These are phyloP conservation scores for Botrytis sinoallii DNA, from an alignment of 2,329 filamentous ascomycete genomes.

Conservation along the genomic window DNA sequence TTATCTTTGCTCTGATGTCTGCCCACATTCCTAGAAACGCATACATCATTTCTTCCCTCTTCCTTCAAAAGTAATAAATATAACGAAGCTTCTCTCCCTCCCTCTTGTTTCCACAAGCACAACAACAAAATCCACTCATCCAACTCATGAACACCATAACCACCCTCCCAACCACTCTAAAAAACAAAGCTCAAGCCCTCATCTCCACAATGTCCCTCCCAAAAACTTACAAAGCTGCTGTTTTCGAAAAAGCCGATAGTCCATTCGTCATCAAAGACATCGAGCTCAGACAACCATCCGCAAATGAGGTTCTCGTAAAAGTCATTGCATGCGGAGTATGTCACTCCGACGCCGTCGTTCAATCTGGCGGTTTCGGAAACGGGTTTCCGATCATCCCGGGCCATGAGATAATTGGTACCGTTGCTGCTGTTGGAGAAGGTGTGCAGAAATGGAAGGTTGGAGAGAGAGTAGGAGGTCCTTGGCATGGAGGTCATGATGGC, in stretches of 20 bases:
- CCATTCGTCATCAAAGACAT: slow-evolving; percentile 59
- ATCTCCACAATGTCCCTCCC: slow-evolving; percentile 46
- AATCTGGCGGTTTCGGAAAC: slow-evolving; percentile 50
- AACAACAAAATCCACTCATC: neutral
- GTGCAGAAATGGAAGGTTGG: slow-evolving; percentile 60
- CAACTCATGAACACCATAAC: neutral
- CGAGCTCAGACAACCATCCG: slow-evolving; percentile 53
- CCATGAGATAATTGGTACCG: slow-evolving; percentile 68
- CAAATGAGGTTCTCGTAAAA: slow-evolving; percentile 65
- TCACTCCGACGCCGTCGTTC: slow-evolving; percentile 53
- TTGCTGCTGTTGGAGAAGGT: slow-evolving; percentile 57
- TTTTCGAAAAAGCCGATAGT: slow-evolving; percentile 51
- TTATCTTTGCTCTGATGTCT: neutral
- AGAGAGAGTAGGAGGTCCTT: slow-evolving; percentile 64
- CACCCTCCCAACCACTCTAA: neutral
- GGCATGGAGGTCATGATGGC: slow-evolving; percentile 62
- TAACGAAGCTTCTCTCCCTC: neutral
- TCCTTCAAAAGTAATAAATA: neutral
- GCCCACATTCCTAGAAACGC: neutral
- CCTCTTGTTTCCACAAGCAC: neutral
- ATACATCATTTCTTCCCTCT: neutral
- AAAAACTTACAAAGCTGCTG: slow-evolving; percentile 64
- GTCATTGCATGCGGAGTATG: slow-evolving; percentile 71
- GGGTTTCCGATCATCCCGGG: slow-evolving; percentile 62
- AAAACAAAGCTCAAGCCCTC: neutral